Conservation (phyloP, 805 yeast species). For the Saccharomycopsis fermentans region DNA sequence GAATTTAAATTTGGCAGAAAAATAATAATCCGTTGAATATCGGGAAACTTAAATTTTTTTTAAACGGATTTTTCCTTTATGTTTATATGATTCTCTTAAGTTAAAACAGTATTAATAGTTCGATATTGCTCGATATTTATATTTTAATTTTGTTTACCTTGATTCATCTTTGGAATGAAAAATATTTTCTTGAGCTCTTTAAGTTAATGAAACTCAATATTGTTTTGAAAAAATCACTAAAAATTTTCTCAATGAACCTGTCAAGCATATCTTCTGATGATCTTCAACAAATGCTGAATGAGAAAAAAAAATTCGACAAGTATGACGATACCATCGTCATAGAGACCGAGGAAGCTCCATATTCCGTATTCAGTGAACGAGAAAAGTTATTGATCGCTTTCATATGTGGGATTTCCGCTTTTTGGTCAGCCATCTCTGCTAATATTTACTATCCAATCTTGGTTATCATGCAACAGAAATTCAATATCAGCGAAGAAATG, state of each 20-base stretch:
- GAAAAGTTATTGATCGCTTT: constrained; percentile 11
- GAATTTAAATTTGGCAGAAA: too few relatives aligned
- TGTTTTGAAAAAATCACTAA: too few relatives aligned
- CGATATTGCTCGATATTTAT: background rate
- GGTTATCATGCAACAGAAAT: constrained; percentile 42
- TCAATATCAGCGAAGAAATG: constrained; percentile 45
- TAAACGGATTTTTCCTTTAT: background rate
- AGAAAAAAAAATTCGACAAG: background rate
- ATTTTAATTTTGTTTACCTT: too few relatives aligned
- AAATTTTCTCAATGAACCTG: background rate
- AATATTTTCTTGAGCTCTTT: too few relatives aligned
- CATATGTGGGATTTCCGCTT: constrained; percentile 24
- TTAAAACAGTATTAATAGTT: background rate
- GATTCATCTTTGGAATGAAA: too few relatives aligned
- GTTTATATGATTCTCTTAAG: background rate
- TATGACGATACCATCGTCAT: background rate
- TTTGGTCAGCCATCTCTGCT: constrained; percentile 62
- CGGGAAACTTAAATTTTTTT: too few relatives aligned
- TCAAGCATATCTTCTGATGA: background rate
- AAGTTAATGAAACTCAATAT: too few relatives aligned
- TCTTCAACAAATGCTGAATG: background rate
- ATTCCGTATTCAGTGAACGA: constrained; percentile 7
- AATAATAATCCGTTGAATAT: too few relatives aligned
- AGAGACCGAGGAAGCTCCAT: constrained; percentile 5
- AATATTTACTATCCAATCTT: constrained; percentile 79